A percentile compares a stretch with the other conserved stretches of the same genome.
phyloP scores from a whole-genome alignment of 495 filamentous ascomycete genomes.

The Aspergillus sparsus region DNA sequence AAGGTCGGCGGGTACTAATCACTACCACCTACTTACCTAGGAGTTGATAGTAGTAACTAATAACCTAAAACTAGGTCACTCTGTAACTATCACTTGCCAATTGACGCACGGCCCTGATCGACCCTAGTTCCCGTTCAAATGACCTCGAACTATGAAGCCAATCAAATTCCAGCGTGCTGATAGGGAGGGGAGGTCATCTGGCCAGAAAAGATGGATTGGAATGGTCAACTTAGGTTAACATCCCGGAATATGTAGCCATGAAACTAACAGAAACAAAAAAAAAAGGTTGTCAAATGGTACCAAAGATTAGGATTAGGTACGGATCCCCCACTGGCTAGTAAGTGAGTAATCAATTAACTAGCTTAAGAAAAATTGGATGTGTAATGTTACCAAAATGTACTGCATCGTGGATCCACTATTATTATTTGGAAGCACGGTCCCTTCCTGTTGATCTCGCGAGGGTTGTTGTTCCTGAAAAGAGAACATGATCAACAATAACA shows the following conservation, averaged over 20 bases:
- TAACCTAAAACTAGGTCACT: background rate
- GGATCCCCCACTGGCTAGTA: too few relatives aligned
- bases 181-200: conserved; percentile 35
- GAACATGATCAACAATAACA: background rate
- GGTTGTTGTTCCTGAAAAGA: conserved; percentile 4
- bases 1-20: too few relatives aligned
- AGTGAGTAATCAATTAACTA: background rate
- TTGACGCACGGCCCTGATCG: conserved; percentile 43
- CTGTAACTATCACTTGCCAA: background rate
- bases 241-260: too few relatives aligned
- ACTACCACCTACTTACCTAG: too few relatives aligned
- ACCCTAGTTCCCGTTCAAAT: conserved; percentile 39
- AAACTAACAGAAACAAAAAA: too few relatives aligned
- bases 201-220: conserved; percentile 4
- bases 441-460: background rate
- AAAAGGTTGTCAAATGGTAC: too few relatives aligned
- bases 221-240: background rate
- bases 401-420: conserved; percentile 3
- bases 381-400: background rate
- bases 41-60: background rate
- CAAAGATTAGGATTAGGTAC: too few relatives aligned
- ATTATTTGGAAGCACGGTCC: background rate
- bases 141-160: conserved; percentile 24
- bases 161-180: background rate
- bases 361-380: too few relatives aligned